These are phyloP conservation scores for Candida nitratophila DNA, from an alignment of 805 yeast genomes.

Conservation along the genomic window DNA sequence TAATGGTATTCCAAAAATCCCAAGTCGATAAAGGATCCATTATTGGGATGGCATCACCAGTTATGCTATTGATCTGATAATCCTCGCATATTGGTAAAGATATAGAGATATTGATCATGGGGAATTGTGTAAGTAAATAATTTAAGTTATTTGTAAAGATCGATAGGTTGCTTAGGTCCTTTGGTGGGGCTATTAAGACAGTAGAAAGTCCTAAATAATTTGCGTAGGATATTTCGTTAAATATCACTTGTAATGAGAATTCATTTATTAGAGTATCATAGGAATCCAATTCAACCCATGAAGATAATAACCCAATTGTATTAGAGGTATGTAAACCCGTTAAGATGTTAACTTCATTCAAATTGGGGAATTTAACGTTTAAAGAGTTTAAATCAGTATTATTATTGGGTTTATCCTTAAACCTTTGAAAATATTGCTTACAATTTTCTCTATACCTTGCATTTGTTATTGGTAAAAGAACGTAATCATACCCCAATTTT, in stretches of 20 bases:
- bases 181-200: slow-evolving; percentile 59
- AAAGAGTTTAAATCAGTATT: slow-evolving; percentile 24
- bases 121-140: slow-evolving; percentile 19
- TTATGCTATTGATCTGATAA: slow-evolving; percentile 8
- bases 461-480: slow-evolving; percentile 51
- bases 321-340: slow-evolving; percentile 34
- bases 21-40: slow-evolving; percentile 53
- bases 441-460: slow-evolving; percentile 39
- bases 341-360: slow-evolving; percentile 34
- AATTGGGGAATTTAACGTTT: slow-evolving; percentile 32
- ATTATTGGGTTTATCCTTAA: slow-evolving; percentile 27
- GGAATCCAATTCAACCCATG: slow-evolving; percentile 67
- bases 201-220: slow-evolving; percentile 49
- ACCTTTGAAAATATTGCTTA: slow-evolving; percentile 28
- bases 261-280: slow-evolving; percentile 40
- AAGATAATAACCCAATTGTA: slow-evolving; percentile 51
- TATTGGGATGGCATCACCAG: slow-evolving; percentile 16
- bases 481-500: slow-evolving; percentile 40
- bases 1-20: slow-evolving; percentile 68
- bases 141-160: slow-evolving; percentile 38
- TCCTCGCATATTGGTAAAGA: slow-evolving; percentile 47
- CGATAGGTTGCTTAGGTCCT: slow-evolving; percentile 44
- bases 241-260: slow-evolving; percentile 49
- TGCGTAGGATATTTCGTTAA: slow-evolving; percentile 53
- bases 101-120: slow-evolving; percentile 33